Conservation (phyloP, 441 rosid genomes). For the Erodium moschatum region DNA sequence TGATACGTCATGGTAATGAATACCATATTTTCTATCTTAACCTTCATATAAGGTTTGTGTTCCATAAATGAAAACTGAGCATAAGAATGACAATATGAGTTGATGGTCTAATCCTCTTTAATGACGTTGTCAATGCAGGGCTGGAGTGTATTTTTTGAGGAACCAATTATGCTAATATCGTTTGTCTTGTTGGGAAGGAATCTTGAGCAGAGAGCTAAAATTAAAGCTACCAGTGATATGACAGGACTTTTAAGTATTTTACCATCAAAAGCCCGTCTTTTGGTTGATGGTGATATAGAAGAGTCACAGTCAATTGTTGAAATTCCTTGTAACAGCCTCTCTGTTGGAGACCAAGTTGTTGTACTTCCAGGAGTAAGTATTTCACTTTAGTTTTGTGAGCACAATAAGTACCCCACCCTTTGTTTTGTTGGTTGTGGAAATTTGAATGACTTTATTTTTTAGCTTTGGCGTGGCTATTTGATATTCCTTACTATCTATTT, state of each 20-base stretch:
- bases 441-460: neutral
- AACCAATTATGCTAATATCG: slow-evolving; percentile 88
- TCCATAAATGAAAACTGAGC: slow-evolving; percentile 10
- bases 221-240: slow-evolving; percentile 94
- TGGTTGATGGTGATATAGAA: slow-evolving; percentile 45
- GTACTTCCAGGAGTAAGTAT: slow-evolving; percentile 84
- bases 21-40: neutral
- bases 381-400: slow-evolving; percentile 16
- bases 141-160: slow-evolving; percentile 97
- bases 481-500: neutral
- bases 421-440: neutral
- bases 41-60: neutral
- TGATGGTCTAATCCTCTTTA: slow-evolving; percentile 22
- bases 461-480: slow-evolving; percentile 1
- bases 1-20: neutral
- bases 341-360: slow-evolving; percentile 78
- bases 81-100: slow-evolving; percentile 12
- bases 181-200: slow-evolving; percentile 92
- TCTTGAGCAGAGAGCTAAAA: slow-evolving; percentile 95
- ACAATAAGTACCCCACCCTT: slow-evolving; percentile 6
- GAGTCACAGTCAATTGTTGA: slow-evolving; percentile 50
- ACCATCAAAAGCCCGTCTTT: slow-evolving; percentile 88
- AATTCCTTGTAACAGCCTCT: slow-evolving; percentile 70
- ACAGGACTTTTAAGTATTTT: slow-evolving; percentile 76
- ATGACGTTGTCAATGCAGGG: slow-evolving; percentile 49